phyloP scores from a whole-genome alignment of 257 asterid species.

The Nicotiana noctiflora region DNA sequence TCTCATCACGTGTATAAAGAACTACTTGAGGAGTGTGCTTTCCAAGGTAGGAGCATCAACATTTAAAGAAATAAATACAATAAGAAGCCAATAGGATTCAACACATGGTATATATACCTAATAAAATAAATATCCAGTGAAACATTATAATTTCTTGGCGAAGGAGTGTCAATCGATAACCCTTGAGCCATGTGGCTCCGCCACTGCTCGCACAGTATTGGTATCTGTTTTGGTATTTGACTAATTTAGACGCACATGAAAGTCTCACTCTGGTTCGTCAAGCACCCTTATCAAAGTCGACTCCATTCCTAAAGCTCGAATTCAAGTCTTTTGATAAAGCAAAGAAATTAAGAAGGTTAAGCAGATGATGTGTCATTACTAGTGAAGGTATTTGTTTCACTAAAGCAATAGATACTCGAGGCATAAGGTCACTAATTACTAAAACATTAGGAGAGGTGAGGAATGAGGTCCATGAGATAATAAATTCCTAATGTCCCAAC shows the following conservation, averaged over 20 bases:
- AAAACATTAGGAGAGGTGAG: constrained; percentile 3
- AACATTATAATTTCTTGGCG: too few species aligned
- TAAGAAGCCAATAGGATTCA: too few species aligned
- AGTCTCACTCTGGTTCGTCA: too few species aligned
- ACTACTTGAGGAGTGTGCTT: background rate
- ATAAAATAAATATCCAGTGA: too few species aligned
- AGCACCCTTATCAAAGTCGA: too few species aligned
- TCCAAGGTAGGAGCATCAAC: too few species aligned
- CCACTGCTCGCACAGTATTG: too few species aligned
- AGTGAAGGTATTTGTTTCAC: background rate
- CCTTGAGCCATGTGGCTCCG: background rate
- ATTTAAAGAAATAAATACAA: too few species aligned
- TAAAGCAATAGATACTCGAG: background rate
- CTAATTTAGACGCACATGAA: too few species aligned
- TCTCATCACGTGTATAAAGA: background rate
- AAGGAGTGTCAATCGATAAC: background rate
- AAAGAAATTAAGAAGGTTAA: background rate
- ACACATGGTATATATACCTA: too few species aligned
- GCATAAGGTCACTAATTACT: background rate
- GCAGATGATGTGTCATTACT: background rate
- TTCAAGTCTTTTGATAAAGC: background rate
- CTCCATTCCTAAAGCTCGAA: too few species aligned
- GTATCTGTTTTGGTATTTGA: too few species aligned
- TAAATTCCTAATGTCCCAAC: background rate
- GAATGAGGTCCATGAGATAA: constrained; percentile 22